These are phyloP conservation scores for Aspergillus ustus DNA, from an alignment of 2,329 filamentous ascomycete species.

Conservation along the genomic window DNA sequence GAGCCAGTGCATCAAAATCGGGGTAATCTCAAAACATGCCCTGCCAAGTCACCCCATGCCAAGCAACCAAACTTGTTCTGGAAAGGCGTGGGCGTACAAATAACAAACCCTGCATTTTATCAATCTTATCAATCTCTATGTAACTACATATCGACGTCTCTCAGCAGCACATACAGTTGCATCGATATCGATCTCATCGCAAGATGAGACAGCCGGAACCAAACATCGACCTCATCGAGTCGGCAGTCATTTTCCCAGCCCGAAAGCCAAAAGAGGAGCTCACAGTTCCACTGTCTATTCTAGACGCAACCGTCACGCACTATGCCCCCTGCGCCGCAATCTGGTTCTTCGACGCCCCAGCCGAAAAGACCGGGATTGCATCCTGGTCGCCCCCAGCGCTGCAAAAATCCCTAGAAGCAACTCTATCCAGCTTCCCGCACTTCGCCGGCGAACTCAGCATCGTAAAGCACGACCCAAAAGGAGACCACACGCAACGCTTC, in stretches of 20 bases:
- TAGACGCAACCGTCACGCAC: constrained; percentile 11
- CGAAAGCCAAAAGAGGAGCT: not conserved
- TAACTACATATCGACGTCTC: not conserved
- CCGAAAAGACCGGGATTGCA: no score
- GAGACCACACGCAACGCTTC: constrained; percentile 26
- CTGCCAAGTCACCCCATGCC: no score
- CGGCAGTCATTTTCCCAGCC: not conserved
- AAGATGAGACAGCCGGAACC: not conserved
- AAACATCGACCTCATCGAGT: not conserved
- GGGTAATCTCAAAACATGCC: no score
- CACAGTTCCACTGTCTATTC: constrained; percentile 8
- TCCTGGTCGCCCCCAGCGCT: not conserved
- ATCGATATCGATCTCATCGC: not conserved
- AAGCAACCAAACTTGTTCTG: no score
- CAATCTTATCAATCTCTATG: not conserved
- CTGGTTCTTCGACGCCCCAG: constrained; percentile 10
- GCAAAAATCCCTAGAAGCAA: constrained; percentile 6
- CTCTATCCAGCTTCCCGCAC: constrained; percentile 11
- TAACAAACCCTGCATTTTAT: not conserved
- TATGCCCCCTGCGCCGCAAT: constrained; percentile 6
- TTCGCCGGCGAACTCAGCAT: constrained; percentile 15
- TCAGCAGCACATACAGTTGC: no score
- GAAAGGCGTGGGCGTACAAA: not conserved
- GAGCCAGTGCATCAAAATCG: no score
- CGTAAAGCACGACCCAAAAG: not conserved